Percentiles rank a stretch among this genome's conserved stretches.
phyloP scores from a whole-genome alignment of 257 asterid species.

The Solanum rostratum region DNA sequence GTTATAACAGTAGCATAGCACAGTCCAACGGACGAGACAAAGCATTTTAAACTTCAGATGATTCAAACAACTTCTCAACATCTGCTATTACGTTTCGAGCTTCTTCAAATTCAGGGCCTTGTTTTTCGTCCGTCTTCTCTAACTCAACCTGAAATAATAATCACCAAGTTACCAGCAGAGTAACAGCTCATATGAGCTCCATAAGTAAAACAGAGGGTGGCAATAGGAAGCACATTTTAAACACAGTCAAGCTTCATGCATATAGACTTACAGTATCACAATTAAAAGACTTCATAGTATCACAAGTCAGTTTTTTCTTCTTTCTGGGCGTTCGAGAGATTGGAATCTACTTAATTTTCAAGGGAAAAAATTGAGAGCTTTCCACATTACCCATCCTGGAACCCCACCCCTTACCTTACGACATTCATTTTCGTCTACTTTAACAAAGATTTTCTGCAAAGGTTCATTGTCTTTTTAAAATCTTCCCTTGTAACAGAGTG shows the following conservation, averaged over 20 bases:
- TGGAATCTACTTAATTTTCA: neutral
- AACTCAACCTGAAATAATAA: constrained; percentile 45
- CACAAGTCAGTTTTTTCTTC: too few relatives aligned
- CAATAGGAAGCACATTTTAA: neutral
- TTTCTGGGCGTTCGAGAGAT: neutral
- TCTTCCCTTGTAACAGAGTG: neutral
- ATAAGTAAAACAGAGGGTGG: neutral
- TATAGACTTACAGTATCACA: neutral
- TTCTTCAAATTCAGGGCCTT: constrained; percentile 61
- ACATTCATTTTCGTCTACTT: neutral
- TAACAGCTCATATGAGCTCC: neutral
- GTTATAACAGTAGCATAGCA: neutral
- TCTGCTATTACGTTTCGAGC: constrained; percentile 46
- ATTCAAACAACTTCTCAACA: constrained; percentile 44
- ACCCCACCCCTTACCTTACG: neutral
- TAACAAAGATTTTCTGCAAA: neutral
- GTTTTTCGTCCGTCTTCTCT: constrained; percentile 55
- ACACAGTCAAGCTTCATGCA: neutral
- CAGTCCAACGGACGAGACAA: neutral
- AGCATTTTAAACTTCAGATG: constrained; percentile 19
- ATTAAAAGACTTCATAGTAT: neutral
- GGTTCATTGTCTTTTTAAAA: neutral
- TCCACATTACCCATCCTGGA: too few relatives aligned
- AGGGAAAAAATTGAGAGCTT: neutral
- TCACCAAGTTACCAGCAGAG: neutral